phyloP scores from a whole-genome alignment of 305 asterid species.

The Fraxinus ornus region DNA sequence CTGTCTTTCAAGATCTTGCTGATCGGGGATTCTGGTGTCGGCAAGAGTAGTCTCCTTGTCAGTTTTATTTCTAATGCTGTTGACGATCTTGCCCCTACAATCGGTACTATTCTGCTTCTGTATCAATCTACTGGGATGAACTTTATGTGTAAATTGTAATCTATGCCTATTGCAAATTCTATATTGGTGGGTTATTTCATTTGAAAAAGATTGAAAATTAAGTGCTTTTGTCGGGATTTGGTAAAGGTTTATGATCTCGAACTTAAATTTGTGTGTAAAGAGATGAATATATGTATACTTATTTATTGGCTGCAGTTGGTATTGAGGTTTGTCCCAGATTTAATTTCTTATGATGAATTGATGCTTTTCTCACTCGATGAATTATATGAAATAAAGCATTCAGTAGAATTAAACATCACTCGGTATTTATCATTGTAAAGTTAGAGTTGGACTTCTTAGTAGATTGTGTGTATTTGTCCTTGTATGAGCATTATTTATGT shows the following conservation, averaged over 20 bases:
- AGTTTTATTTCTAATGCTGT: conserved; percentile 50
- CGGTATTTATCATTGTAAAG: neutral
- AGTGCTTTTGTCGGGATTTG: neutral
- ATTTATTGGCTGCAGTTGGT: neutral
- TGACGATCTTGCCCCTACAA: conserved; percentile 67
- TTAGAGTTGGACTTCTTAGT: neutral
- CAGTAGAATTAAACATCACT: neutral
- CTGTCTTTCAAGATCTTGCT: conserved; percentile 77
- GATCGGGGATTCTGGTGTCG: conserved; percentile 77
- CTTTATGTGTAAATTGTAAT: neutral
- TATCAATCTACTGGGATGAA: neutral
- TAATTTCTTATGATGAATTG: neutral
- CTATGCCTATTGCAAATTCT: neutral
- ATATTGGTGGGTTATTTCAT: conserved; percentile 16
- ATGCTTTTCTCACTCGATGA: neutral
- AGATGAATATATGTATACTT: neutral
- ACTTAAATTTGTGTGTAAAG: neutral
- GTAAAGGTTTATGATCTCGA: neutral
- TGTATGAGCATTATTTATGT: neutral
- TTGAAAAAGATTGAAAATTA: conserved; percentile 15
- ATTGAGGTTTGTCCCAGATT: neutral
- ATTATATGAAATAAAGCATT: neutral
- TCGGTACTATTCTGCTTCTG: conserved; percentile 37
- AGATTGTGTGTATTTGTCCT: neutral
- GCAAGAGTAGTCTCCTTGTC: conserved; percentile 70